Base-by-base conservation (phyloP, 2,329 filamentous ascomycete species). In the Cladophialophora chaetospira region DNA sequence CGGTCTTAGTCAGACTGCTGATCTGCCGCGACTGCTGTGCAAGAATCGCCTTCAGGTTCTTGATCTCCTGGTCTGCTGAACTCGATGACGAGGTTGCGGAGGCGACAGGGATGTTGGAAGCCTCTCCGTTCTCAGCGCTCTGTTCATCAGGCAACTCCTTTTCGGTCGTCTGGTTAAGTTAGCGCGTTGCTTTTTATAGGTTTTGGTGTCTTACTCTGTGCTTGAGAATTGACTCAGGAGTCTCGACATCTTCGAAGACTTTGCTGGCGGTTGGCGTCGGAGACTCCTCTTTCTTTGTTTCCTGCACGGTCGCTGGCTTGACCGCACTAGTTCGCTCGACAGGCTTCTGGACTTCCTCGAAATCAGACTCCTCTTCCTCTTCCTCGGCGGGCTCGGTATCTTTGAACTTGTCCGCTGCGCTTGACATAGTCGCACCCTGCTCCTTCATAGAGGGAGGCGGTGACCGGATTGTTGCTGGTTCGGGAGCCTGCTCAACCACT, bases 351-450 rank as follows among this genome's bases (percentile, higher is more conserved):
- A 94, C 82, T 69, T 96, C 91, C 70, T 97, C 92, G 65, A 97
- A 97, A 74, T 87, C 90, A 1, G 89, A 93, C 25, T 89, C 87
- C 44, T 86, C 84, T 2, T 76, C 74, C 0, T 84, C 82, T n/a
- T 82, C 82, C 9, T 85, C 81, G 5, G 86, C 83, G 23, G 78
- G 77, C 19, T 82, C 79, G 46, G 88, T 79, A 70, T 96, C 91
- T 66, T 91, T 88, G 74, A 89, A 97, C 73, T 89, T 96, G 71
- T 83, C 86, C 8, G 91, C 92, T 80, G 94, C 87, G 53, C 85
- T 85, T 17, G 91, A 84, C 74, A 97, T 94, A 10, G 91, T 95
- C 25, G 83, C 83, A 72, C 94, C 91, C 76, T 96, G 93, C 62
- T 95, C 89, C 62, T 86, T 88, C 75, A 95, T 83, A 1, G 84